Percentiles rank a stretch among this genome's conserved stretches.
phyloP scores from a whole-genome alignment of 768 basidiomycete species.

The Clitopilus passeckerianus region DNA sequence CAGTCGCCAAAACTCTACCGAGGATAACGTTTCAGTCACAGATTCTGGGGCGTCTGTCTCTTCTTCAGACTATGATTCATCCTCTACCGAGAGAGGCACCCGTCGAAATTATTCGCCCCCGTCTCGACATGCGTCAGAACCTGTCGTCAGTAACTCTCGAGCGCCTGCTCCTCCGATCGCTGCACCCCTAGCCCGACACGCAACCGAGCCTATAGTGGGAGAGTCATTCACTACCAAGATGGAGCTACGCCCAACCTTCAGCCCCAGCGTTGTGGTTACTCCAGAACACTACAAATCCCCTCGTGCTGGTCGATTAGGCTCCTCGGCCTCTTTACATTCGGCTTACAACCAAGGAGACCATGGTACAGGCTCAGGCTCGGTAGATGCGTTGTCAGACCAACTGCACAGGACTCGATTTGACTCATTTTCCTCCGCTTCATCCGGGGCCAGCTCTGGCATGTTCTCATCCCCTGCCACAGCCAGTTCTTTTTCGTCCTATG shows the following conservation, averaged over 20 bases:
- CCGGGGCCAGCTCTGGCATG: not conserved
- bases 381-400: slow-evolving; percentile 19
- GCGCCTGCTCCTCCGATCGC: not conserved
- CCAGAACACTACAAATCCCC: slow-evolving; percentile 51
- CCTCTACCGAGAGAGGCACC: slow-evolving; percentile 10
- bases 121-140: slow-evolving; percentile 17
- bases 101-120: slow-evolving; percentile 10
- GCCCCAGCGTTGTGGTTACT: slow-evolving; percentile 62
- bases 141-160: slow-evolving; percentile 3
- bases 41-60: no score
- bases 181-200: slow-evolving; percentile 10
- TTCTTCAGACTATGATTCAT: slow-evolving; percentile 6
- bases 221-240: slow-evolving; percentile 46
- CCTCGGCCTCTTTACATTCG: slow-evolving; percentile 7
- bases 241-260: slow-evolving; percentile 65
- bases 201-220: slow-evolving; percentile 9
- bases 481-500: not conserved
- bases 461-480: not conserved
- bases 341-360: not conserved
- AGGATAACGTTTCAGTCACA: not conserved
- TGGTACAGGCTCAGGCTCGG: slow-evolving; percentile 9
- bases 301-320: slow-evolving; percentile 12
- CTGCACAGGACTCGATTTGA: slow-evolving; percentile 11
- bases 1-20: not conserved
- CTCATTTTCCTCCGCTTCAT: not conserved